Evolutionary conservation across 164 flowering plant genomes (phyloP).

Genomic region (Vitis rupestris): DNA sequence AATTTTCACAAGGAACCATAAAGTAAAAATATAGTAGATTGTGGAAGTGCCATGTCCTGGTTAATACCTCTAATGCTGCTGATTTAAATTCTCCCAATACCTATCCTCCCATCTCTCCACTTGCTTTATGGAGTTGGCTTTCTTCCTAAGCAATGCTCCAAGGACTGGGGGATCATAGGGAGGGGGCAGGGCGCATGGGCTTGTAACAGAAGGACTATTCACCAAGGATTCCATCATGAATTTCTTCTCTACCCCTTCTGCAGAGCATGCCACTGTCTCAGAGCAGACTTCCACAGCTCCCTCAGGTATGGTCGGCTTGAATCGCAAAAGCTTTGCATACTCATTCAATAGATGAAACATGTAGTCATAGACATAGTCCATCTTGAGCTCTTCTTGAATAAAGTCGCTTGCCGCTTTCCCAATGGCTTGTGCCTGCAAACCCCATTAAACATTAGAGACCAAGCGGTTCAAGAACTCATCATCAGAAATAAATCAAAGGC

Average conservation of each 20-base stretch:
- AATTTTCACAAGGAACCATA: too few species aligned
- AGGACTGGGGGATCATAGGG: conserved; percentile 14
- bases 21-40: too few species aligned
- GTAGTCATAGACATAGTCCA: conserved; percentile 24
- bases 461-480: not conserved
- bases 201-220: conserved; percentile 12
- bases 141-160: conserved; percentile 4
- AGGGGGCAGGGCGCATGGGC: conserved; percentile 22
- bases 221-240: conserved; percentile 22
- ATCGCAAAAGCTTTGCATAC: conserved; percentile 18
- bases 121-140: conserved; percentile 3
- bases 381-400: conserved; percentile 22
- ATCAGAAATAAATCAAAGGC: too few species aligned
- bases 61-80: not conserved
- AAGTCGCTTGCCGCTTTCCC: conserved; percentile 21
- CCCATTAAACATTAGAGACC: too few species aligned
- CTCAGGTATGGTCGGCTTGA: conserved; percentile 13
- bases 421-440: conserved; percentile 18
- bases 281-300: conserved; percentile 22
- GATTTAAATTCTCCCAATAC: conserved; percentile 11
- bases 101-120: conserved; percentile 19
- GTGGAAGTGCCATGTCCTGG: not conserved
- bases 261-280: conserved; percentile 19
- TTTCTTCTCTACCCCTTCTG: conserved; percentile 11
- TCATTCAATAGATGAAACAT: conserved; percentile 22